Conservation (phyloP, 2,329 filamentous ascomycete genomes). For the Sclerotinia subarctica region DNA sequence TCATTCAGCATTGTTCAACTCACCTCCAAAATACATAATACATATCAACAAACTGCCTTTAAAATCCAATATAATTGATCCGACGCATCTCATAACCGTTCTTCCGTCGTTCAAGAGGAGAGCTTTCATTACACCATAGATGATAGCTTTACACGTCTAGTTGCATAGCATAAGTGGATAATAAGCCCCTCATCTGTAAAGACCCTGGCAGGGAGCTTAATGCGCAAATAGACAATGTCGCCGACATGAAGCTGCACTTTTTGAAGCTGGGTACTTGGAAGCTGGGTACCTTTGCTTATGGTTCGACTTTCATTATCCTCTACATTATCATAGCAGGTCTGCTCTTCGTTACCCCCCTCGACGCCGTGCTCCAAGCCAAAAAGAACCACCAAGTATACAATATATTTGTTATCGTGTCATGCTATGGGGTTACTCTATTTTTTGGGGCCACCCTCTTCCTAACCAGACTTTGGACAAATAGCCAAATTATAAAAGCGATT, state of each 20-base stretch:
- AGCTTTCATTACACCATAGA: neutral
- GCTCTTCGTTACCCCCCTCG: constrained; percentile 75
- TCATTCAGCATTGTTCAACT: neutral
- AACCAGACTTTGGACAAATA: constrained; percentile 81
- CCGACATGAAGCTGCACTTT: constrained; percentile 10
- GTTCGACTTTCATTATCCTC: constrained; percentile 9
- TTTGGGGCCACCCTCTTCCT: constrained; percentile 75
- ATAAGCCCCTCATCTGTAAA: constrained; percentile 11
- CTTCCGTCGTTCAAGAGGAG: neutral
- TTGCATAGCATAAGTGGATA: constrained; percentile 14
- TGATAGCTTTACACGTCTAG: neutral
- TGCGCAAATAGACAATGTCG: constrained; percentile 18
- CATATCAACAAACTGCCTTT: neutral
- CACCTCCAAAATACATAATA: neutral
- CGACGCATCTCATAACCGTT: neutral
- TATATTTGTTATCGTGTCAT: constrained; percentile 74
- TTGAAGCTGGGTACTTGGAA: constrained; percentile 8
- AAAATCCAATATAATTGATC: neutral
- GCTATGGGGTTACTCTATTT: constrained; percentile 69
- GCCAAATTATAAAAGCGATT: constrained; percentile 73
- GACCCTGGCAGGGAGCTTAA: constrained; percentile 19
- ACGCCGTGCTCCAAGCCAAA: constrained; percentile 76
- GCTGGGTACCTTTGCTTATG: constrained; percentile 4
- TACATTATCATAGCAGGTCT: constrained; percentile 65
- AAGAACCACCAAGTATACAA: constrained; percentile 67